A percentile compares a stretch with the other conserved stretches of the same genome.
phyloP scores from a whole-genome alignment of 768 basidiomycete species.

The Omphalotus guepiniiformis region DNA sequence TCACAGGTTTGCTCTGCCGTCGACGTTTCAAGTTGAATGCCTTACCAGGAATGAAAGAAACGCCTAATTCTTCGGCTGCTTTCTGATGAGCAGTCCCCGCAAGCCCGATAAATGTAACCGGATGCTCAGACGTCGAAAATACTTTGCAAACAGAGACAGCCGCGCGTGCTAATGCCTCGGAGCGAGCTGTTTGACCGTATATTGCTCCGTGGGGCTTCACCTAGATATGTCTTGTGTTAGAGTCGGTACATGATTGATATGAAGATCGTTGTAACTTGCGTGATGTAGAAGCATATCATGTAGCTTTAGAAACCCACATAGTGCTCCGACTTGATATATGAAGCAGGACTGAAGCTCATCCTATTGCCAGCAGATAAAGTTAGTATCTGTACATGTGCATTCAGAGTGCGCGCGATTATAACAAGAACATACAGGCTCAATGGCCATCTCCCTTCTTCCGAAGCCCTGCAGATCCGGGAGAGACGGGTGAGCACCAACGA shows the following conservation, averaged over 20 bases:
- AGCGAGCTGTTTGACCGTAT: constrained; percentile 56
- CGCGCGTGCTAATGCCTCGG: constrained; percentile 51
- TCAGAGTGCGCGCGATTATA: too few species aligned
- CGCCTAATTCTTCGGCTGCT: constrained; percentile 48
- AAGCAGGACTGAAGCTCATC: constrained; percentile 55
- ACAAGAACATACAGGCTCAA: constrained; percentile 32
- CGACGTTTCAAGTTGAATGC: not conserved
- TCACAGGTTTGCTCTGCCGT: not conserved
- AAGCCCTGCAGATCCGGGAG: constrained; percentile 57
- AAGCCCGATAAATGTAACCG: constrained; percentile 57
- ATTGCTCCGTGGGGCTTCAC: constrained; percentile 61
- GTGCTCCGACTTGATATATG: constrained; percentile 65
- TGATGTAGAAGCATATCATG: constrained; percentile 54
- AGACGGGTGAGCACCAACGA: constrained; percentile 66
- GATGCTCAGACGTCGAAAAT: constrained; percentile 32
- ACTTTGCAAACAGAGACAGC: constrained; percentile 49
- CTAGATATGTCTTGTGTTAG: too few species aligned
- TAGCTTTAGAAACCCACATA: constrained; percentile 52
- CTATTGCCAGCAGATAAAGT: constrained; percentile 21
- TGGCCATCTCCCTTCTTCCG: constrained; percentile 59
- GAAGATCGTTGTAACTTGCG: constrained; percentile 26
- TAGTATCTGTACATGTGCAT: too few species aligned
- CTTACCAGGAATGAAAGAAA: constrained; percentile 59
- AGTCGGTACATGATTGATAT: not conserved
- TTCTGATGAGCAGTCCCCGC: constrained; percentile 60